Percentiles rank a stretch among this genome's conserved stretches.
phyloP scores from a whole-genome alignment of 805 yeast genomes.

The Candida wancherniae region DNA sequence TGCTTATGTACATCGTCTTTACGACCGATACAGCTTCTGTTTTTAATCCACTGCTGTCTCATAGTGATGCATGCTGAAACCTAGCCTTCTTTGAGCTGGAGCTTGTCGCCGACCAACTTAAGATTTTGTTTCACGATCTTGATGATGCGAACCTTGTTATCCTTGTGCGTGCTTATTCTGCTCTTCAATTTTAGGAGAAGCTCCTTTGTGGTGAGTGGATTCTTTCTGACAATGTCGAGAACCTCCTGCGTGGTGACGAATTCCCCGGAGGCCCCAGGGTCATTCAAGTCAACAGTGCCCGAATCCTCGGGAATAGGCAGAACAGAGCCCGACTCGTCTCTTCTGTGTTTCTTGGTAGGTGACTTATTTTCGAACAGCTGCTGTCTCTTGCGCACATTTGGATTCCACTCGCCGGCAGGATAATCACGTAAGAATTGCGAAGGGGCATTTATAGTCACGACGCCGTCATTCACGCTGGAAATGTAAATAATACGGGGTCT shows the following conservation, averaged over 20 bases:
- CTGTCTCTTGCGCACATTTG: constrained; percentile 43
- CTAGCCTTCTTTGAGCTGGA: constrained; percentile 32
- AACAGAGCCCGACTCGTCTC: constrained; percentile 21
- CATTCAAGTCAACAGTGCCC: constrained; percentile 25
- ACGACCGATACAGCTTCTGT: too few species aligned
- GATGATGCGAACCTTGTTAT: constrained; percentile 58
- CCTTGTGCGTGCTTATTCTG: constrained; percentile 60
- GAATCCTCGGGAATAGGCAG: constrained; percentile 11
- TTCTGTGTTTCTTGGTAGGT: constrained; percentile 37
- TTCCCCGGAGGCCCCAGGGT: constrained; percentile 34
- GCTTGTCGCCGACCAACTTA: constrained; percentile 46
- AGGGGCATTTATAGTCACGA: constrained; percentile 61
- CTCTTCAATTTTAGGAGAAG: constrained; percentile 56
- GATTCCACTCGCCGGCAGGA: constrained; percentile 84
- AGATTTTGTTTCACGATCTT: constrained; percentile 53
- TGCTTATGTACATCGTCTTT: too few species aligned
- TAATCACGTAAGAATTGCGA: constrained; percentile 56
- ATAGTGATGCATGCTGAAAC: too few species aligned
- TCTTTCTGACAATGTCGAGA: constrained; percentile 51
- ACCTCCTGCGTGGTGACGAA: constrained; percentile 72
- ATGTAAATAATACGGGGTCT: constrained; percentile 18
- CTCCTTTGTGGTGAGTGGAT: constrained; percentile 58
- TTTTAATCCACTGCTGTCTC: too few species aligned
- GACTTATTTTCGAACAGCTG: constrained; percentile 19
- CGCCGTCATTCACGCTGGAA: constrained; percentile 31